Base-by-base conservation (phyloP, 805 yeast genomes). In the Kluyveromyces dobzhanskii region DNA sequence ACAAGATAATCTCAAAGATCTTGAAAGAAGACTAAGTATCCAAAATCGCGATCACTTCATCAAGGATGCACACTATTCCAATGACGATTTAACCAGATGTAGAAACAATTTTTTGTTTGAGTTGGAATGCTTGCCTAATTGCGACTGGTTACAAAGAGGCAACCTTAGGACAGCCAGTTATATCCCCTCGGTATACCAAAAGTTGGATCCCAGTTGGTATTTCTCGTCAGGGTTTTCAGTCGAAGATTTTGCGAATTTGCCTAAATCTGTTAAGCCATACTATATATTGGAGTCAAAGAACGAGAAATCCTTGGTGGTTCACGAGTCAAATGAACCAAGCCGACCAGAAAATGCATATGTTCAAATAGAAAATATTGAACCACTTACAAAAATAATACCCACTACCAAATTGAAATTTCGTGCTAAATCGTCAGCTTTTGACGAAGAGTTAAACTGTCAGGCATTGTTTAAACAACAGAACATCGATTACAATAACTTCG, bases 131-230 rank as follows among this genome's bases (percentile, higher is more conserved):
- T 43, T 50, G 12, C 43, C 32, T 7, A 48, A 46, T 35, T 48
- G 43, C 11, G 12, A 17, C 4, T 24, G 35, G 14, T 29, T 34
- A 4, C 24, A 34, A 13, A 28, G 25, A 10, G 45, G 47, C 12
- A 59, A 57, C 40, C 44, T 58, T 10, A 49, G 65, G 37, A 51
- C 52, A 35, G 35, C 33, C 3, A 56, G 62, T 29, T 61, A 58
- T 37, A 43, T 47, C 21, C 32, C 46, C 4, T 39, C 46, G 13
- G 50, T 59, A 10, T 61, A 61, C 38, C 38, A 42, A n/a, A 33
- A 31, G 16, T 24, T 56, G 5, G 49, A 46, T 36, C 33, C 40
- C 10, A 27, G 40, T 13, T 57, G 62, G 62, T 37, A 41, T 18
- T 17, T 41, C 38, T 39, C 42, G 4, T 31, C 17, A 13, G 32